Evolutionary conservation across 2,329 filamentous ascomycete genomes (phyloP).

Genomic region (Neobulgaria alba): DNA sequence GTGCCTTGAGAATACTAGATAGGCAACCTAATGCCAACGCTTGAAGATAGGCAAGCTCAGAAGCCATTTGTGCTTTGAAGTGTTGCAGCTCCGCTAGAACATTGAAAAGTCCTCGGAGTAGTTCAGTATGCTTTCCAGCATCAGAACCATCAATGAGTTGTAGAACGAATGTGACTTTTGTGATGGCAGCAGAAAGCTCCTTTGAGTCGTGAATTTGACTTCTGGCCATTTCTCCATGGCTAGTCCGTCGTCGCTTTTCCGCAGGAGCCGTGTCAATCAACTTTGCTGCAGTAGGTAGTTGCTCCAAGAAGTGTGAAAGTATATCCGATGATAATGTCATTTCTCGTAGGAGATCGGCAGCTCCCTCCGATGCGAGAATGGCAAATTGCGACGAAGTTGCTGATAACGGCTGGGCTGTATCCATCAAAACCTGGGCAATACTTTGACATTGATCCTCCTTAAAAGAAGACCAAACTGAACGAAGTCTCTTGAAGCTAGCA

Average conservation of each 20-base stretch:
- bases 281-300: conserved; percentile 63
- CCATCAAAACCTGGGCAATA: conserved; percentile 54
- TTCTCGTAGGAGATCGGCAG: conserved; percentile 63
- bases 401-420: conserved; percentile 41
- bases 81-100: conserved; percentile 81
- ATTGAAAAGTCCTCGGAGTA: conserved; percentile 74
- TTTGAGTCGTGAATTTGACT: conserved; percentile 54
- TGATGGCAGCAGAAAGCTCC: conserved; percentile 59
- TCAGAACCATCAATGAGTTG: conserved; percentile 79
- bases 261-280: conserved; percentile 64
- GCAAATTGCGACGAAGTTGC: conserved; percentile 25
- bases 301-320: conserved; percentile 63
- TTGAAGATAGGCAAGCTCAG: conserved; percentile 85
- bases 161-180: conserved; percentile 75
- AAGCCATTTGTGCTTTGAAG: conserved; percentile 70
- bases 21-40: conserved; percentile 76
- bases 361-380: conserved; percentile 44
- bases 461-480: conserved; percentile 63
- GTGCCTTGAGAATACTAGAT: conserved; percentile 72
- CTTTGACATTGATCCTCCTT: conserved; percentile 53
- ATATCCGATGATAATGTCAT: conserved; percentile 67
- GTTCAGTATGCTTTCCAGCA: conserved; percentile 63
- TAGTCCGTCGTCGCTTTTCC: conserved; percentile 72
- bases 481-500: conserved; percentile 60
- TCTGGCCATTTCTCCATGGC: conserved; percentile 57